Base-by-base conservation (phyloP, 2,329 filamentous ascomycete species). In the Hypoxylon sp. region DNA sequence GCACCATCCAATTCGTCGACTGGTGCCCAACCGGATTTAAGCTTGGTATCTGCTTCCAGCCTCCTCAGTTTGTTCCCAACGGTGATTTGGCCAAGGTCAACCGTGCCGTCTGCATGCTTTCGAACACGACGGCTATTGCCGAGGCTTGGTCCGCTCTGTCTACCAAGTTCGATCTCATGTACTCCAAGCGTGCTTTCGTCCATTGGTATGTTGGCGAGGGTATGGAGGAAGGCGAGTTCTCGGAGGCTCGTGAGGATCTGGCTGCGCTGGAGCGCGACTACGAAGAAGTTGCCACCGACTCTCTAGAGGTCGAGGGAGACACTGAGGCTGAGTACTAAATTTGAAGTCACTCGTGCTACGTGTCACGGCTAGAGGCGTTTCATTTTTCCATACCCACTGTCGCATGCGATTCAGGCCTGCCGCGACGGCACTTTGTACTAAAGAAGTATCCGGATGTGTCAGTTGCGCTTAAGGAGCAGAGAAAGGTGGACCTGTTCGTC, bases 1-100 rank as follows among this genome's bases (percentile, higher is more conserved):
- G 93, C 78, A 97, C 96, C 76, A 97, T 99, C 80, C 94, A 98
- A 85, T 97, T 98, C 81, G 96, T 99, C 79, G 96, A 99, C 85
- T 99, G 96, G 96, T 99, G 96, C 90, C 96, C 96, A 68, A 99
- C 96, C 82, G 96, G 96, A 74, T 99, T 99, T 91, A 99, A 99
- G 92, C 93, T 99, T 75, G 96, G 96, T 88, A 99, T 99, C 87
- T 97, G 94, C 92, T 98, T 96, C 90, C 94, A 98, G 87, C 92
- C 94, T 78, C 95, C 95, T 73, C 89, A 96, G 86, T 91, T 92
- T 83, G 95, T 98, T 62, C 96, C 94, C 78, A 97, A 97, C 84
- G 95, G 95, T 77, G 96, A 98, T 79, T 89, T 98, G 71, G 95
- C 96, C 82, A 96, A 97, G 88, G 95, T 97, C 82, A 93, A 95